Base-by-base conservation (phyloP, 768 basidiomycete species). In the Mycena alexandri region DNA sequence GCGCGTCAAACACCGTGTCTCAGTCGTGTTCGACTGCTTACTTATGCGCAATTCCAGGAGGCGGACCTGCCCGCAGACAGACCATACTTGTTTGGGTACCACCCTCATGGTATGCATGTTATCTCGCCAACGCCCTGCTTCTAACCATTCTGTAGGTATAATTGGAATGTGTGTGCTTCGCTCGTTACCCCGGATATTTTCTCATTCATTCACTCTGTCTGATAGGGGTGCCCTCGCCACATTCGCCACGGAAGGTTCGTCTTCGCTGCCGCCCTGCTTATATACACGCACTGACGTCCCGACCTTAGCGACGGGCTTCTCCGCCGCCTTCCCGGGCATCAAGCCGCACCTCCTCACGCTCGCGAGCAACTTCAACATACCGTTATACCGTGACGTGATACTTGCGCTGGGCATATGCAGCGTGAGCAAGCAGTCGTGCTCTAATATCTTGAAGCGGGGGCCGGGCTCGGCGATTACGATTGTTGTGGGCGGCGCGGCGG, bases 21-120 rank as follows among this genome's bases (percentile, higher is more conserved):
- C 50, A 22, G n/a, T 34, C 17, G 25, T 44, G 55, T 69, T 74
- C 65, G 70, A 33, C 47, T 48, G 29, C 56, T n/a, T 52, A 63
- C 53, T 68, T 38, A 68, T 64, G 38, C 17, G 29, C 38, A 36
- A 14, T 5, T 22, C 36, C 72, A 96, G 95, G 95, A 95, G 80
- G 91, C 89, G 41, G 94, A 97, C 70, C 85, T 99, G 24, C 95
- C 97, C 0, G 83, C 97, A 13, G 94, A 98, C 77, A 83, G 96
- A 69, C 91, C 94, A 21, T 99, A 99, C 80, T 87, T 99, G 16
- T 99, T 99, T 79, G 98, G 97, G 10, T 98, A 98, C 79, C 98
- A 99, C 79, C 98, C 98, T 19, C 98, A 99, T 79, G 98, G 96
- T 91, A 66, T 38, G 86, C 76, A 51, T 61, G 47, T 36, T 12